These are phyloP conservation scores for Phragmites australis DNA, from an alignment of 176 grass and related monocot genomes.

Conservation along the genomic window DNA sequence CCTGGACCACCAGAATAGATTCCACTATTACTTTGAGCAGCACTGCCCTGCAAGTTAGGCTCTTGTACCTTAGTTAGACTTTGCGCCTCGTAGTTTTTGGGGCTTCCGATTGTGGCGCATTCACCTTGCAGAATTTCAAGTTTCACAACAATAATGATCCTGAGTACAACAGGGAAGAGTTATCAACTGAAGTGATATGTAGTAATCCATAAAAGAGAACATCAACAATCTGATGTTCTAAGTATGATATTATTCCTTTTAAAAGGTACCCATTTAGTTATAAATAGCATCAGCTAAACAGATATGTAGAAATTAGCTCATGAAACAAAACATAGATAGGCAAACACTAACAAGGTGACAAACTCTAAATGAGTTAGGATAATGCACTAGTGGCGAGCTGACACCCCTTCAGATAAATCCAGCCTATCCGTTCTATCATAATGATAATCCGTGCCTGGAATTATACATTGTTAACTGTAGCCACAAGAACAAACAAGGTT, in stretches of 20 bases:
- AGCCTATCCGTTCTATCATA: background rate
- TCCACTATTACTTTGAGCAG: slow-evolving; percentile 37
- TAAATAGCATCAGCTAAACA: background rate
- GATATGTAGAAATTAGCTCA: background rate
- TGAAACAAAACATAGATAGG: background rate
- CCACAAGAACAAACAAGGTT: slow-evolving; percentile 11
- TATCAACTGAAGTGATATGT: background rate
- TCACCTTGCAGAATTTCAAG: slow-evolving; percentile 54
- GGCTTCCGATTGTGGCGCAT: slow-evolving; percentile 49
- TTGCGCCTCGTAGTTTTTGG: slow-evolving; percentile 46
- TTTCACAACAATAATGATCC: slow-evolving; percentile 83
- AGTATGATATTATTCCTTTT: background rate
- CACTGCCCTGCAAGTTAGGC: slow-evolving; percentile 10
- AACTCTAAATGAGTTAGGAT: background rate
- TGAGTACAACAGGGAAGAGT: slow-evolving; percentile 33
- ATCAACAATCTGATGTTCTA: background rate
- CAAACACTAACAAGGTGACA: background rate
- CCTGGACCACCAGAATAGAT: slow-evolving; percentile 25
- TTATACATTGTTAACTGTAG: background rate
- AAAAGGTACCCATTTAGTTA: background rate
- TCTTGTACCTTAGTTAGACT: background rate
- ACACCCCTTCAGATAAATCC: background rate
- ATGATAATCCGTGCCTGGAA: background rate
- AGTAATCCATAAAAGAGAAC: background rate
- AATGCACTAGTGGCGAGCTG: background rate